Conservation (phyloP, 768 basidiomycete genomes). For the Tylopilus sp. region DNA sequence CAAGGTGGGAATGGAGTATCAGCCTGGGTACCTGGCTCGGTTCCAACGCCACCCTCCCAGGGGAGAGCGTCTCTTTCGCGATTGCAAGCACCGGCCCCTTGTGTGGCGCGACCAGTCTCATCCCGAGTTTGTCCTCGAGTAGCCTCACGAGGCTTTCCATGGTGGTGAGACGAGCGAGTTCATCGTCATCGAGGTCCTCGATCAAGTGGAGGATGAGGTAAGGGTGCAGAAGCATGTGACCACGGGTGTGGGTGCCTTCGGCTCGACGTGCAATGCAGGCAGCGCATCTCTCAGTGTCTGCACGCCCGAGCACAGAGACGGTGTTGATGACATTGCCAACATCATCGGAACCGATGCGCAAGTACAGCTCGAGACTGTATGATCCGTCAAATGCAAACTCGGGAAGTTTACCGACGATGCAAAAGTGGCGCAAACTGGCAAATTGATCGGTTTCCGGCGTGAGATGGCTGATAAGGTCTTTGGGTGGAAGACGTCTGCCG, state of each 20-base stretch:
- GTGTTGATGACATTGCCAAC: slow-evolving; percentile 13
- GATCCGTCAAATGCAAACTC: slow-evolving; percentile 19
- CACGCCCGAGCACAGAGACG: slow-evolving; percentile 11
- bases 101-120: slow-evolving; percentile 12
- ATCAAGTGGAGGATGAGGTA: slow-evolving; percentile 11
- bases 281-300: slow-evolving; percentile 3
- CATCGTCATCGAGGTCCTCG: background rate
- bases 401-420: slow-evolving; percentile 2
- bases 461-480: background rate
- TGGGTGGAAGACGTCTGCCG: background rate
- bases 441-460: background rate
- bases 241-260: slow-evolving; percentile 8
- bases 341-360: background rate
- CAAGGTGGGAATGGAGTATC: slow-evolving; percentile 9
- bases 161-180: background rate
- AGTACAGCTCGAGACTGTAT: slow-evolving; percentile 17
- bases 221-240: slow-evolving; percentile 15
- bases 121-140: slow-evolving; percentile 8
- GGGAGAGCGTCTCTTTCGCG: background rate
- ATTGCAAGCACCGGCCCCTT: slow-evolving; percentile 3
- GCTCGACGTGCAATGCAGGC: slow-evolving; percentile 10
- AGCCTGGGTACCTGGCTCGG: slow-evolving; percentile 1
- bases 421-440: slow-evolving; percentile 5
- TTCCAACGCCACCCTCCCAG: background rate
- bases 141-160: background rate